Evolutionary conservation across 352 stramenopile genomes (phyloP).

Genomic region (Pythium monospermum): DNA sequence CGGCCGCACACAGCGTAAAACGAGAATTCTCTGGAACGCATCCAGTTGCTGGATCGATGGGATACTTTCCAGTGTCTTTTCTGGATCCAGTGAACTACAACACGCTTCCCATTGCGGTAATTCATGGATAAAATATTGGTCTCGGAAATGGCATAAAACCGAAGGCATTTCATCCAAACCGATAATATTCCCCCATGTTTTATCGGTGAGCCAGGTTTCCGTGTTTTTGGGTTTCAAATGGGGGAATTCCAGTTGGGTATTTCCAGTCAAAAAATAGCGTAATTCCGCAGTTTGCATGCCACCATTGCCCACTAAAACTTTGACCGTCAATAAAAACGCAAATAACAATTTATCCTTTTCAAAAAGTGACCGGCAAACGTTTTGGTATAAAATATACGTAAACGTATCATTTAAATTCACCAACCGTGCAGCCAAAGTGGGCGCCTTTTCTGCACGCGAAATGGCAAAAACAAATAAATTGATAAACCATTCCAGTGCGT

Average conservation of each 20-base stretch:
- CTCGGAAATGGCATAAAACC: slow-evolving; percentile 44
- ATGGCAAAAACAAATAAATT: slow-evolving; percentile 93
- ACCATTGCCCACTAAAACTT: slow-evolving; percentile 85
- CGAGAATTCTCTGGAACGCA: slow-evolving; percentile 86
- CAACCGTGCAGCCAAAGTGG: slow-evolving; percentile 77
- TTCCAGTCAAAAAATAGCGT: slow-evolving; percentile 91
- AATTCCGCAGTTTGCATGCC: slow-evolving; percentile 77
- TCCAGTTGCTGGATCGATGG: slow-evolving; percentile 58
- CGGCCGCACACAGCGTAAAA: slow-evolving; percentile 88
- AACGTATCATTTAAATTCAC: slow-evolving; percentile 92
- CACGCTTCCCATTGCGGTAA: slow-evolving; percentile 52
- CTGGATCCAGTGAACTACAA: slow-evolving; percentile 87
- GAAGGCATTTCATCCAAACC: slow-evolving; percentile 55
- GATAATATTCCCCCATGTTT: slow-evolving; percentile 87
- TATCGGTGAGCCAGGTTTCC: slow-evolving; percentile 80
- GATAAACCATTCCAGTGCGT: slow-evolving; percentile 95
- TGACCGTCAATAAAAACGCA: slow-evolving; percentile 90
- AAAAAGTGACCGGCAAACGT: slow-evolving; percentile 95
- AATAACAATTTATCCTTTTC: slow-evolving; percentile 97
- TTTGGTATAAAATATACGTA: slow-evolving; percentile 92
- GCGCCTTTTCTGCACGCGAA: slow-evolving; percentile 68
- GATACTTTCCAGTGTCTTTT: slow-evolving; percentile 54
- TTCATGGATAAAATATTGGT: slow-evolving; percentile 49
- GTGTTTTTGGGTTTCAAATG: slow-evolving; percentile 62
- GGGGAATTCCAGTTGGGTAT: slow-evolving; percentile 87